Conservation (phyloP, 202 grass and related monocot genomes). For the Elaeis oleifera region DNA sequence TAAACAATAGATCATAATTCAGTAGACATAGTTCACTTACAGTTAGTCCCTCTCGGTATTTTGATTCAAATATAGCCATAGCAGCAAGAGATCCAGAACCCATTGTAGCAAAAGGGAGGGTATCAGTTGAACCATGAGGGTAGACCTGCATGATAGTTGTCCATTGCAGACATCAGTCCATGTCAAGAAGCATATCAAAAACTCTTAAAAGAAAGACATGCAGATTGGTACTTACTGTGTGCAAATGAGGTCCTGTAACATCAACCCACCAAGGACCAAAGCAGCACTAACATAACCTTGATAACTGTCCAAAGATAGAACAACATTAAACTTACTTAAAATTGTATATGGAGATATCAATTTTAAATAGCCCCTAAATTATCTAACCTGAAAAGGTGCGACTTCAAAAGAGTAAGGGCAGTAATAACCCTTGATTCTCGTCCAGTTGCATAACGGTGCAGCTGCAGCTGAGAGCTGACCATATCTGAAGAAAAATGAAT, state of each 20-base stretch:
- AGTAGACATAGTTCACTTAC: conserved; percentile 31
- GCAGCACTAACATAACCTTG: conserved; percentile 99
- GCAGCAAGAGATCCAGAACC: conserved; percentile 98
- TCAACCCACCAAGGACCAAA: conserved; percentile 98
- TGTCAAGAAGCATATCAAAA: conserved; percentile 1
- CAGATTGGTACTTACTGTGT: conserved; percentile 50
- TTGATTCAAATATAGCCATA: conserved; percentile 87
- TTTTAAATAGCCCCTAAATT: no score
- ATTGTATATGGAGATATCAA: not conserved
- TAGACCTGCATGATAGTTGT: conserved; percentile 54
- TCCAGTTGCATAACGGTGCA: conserved; percentile 91
- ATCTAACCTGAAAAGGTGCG: conserved; percentile 75
- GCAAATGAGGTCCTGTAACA: conserved; percentile 91
- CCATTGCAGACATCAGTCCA: conserved; percentile 8
- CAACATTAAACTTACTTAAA: not conserved
- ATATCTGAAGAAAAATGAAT: conserved; percentile 52
- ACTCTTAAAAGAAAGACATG: not conserved
- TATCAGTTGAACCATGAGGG: conserved; percentile 94
- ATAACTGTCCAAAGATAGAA: conserved; percentile 42
- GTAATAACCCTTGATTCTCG: conserved; percentile 94
- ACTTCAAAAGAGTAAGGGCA: conserved; percentile 77
- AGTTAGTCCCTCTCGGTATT: conserved; percentile 88
- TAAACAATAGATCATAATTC: not conserved
- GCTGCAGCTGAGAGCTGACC: conserved; percentile 95
- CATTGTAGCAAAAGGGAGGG: conserved; percentile 98